Percentiles rank a stretch among this genome's conserved stretches.
Conservation (phyloP, 192 early-diverging fungal species). For the Globomyces pollinis-pini region DNA sequence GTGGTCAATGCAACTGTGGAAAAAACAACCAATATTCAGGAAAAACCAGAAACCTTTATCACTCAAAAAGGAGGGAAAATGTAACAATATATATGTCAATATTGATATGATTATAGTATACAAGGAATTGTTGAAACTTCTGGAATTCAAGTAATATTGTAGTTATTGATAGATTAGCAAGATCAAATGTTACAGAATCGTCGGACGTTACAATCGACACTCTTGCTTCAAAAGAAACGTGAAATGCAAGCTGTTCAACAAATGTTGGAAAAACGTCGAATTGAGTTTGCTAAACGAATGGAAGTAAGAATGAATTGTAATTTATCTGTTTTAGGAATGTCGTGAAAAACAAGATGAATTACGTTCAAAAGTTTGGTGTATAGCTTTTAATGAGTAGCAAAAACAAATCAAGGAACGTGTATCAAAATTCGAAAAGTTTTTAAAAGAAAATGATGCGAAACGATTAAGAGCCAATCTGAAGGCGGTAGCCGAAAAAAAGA, state of each 20-base stretch:
- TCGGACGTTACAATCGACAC: constrained; percentile 46
- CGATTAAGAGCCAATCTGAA: constrained; percentile 50
- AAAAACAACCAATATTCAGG: constrained; percentile 8
- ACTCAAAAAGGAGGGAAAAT: constrained; percentile 48
- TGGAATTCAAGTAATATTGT: neutral
- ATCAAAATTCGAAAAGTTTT: constrained; percentile 58
- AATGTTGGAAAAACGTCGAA: constrained; percentile 42
- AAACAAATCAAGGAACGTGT: constrained; percentile 54
- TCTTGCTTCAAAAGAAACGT: constrained; percentile 52
- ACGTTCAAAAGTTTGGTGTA: constrained; percentile 38
- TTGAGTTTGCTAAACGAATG: constrained; percentile 57
- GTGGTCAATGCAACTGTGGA: constrained; percentile 6
- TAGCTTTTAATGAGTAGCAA: constrained; percentile 33
- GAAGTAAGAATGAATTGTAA: no score
- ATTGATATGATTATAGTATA: neutral
- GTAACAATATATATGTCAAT: no score
- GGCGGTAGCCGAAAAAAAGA: constrained; percentile 45
- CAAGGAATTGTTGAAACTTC: constrained; percentile 1
- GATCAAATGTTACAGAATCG: constrained; percentile 31
- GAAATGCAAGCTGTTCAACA: constrained; percentile 50
- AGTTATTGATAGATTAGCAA: neutral
- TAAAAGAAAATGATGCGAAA: constrained; percentile 61
- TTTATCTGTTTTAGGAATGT: no score
- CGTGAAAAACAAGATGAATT: constrained; percentile 56
- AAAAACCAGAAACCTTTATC: constrained; percentile 37